A percentile compares a stretch with the other conserved stretches of the same genome.
Evolutionary conservation across 192 early-diverging fungal genomes (phyloP).

Genomic region (Coemansia sp.): DNA sequence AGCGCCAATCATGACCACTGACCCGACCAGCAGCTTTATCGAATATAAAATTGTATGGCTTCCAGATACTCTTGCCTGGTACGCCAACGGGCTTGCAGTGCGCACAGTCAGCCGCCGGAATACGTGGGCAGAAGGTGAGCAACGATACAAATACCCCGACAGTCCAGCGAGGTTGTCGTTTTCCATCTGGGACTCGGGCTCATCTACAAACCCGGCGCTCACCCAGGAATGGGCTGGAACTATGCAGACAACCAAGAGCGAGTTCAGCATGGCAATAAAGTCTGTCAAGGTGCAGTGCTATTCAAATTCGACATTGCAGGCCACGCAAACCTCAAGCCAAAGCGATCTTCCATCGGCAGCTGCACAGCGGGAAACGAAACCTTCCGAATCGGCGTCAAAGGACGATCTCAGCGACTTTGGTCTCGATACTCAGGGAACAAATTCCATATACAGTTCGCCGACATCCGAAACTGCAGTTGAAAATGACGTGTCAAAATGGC

Average conservation of each 20-base stretch:
- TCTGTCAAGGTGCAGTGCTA: conserved; percentile 56
- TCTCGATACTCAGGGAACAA: conserved; percentile 5
- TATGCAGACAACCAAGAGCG: conserved; percentile 31
- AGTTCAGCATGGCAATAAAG: conserved; percentile 53
- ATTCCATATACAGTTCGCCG: conserved; percentile 1
- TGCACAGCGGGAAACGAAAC: neutral
- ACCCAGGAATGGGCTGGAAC: conserved; percentile 55
- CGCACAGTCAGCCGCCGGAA: conserved; percentile 53
- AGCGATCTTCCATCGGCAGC: neutral
- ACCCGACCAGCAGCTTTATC: conserved; percentile 52
- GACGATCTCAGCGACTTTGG: conserved; percentile 45
- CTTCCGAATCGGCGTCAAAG: conserved; percentile 8
- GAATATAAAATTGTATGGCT: conserved; percentile 63
- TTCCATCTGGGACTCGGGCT: conserved; percentile 62
- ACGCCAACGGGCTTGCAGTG: conserved; percentile 54
- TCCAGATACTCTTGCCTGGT: conserved; percentile 59
- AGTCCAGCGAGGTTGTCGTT: conserved; percentile 54
- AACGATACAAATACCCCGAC: conserved; percentile 49
- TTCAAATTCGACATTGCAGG: conserved; percentile 26
- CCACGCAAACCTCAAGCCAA: conserved; percentile 4
- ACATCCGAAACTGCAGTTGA: neutral
- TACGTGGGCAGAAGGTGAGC: conserved; percentile 52
- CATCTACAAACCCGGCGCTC: conserved; percentile 25
- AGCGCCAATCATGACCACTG: conserved; percentile 18
- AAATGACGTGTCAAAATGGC: conserved; percentile 38